Evolutionary conservation across 106 monocot genomes (phyloP), one percentile per base, ranked within the genome.

Genomic region (Allium fistulosum): DNA sequence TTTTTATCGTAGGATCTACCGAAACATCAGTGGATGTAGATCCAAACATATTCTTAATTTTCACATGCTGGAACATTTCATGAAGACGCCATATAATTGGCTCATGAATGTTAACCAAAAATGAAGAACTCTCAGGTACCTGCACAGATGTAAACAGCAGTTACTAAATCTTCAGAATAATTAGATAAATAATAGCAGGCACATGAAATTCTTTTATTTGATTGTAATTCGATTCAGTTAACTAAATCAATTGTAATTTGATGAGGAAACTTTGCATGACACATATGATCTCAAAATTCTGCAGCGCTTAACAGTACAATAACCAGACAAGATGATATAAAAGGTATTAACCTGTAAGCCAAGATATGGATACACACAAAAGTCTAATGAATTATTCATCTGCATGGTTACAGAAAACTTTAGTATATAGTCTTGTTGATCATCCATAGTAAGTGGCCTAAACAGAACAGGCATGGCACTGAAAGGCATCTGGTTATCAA

Each of bases 51-150:
- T 84, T 82, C 60, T 70, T 62, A 27, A 87, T 49, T 70, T 97
- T 92, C 46, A 80, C 73, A 79, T 86, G 82, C 55, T 87, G 81
- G 14, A 92, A 71, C 86, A 97, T 90, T 72, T 92, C 97, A 85
- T 97, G 97, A 57, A 97, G 80, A 26, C 92, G 88, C 97, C 97
- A 97, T 67, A 97, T 92, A 77, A 92, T 81, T 69, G 92, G 97
- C 65, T 97, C 97, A 81, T 97, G 97, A 71, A 97, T 88, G 67
- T 92, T 87, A 67, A 97, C 86, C 72, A 92, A 61, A 70, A 97
- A 89, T 48, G 80, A 67, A 69, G 66, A 92, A 78, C 79, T 87
- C 17, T 87, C 84, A 48, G 88, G 88, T 57, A 79, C 95, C 95
- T 95, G 73, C 49, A 51, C 26, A 70, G 17, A 82, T 49, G 13